Evolutionary conservation across 1,139 yeast species (phyloP).

Genomic region (Martiniozyma asiatica): DNA sequence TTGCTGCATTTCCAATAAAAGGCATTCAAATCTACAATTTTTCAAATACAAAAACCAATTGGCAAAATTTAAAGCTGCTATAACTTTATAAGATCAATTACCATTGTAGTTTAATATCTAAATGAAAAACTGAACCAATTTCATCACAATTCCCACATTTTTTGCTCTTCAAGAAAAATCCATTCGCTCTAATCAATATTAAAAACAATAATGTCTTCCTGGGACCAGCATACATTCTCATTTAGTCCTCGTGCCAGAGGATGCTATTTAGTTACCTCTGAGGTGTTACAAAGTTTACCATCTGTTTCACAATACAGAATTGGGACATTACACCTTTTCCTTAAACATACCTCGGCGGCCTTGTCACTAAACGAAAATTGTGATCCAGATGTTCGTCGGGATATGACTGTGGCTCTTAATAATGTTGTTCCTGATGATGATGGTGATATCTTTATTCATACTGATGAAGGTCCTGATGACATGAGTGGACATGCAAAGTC

Average conservation of each 20-base stretch:
- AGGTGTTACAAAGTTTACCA: constrained; percentile 43
- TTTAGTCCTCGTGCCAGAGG: constrained; percentile 54
- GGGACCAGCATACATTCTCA: constrained; percentile 48
- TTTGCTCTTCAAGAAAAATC: no score
- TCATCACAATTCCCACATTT: no score
- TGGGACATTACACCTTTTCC: constrained; percentile 54
- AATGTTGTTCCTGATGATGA: constrained; percentile 60
- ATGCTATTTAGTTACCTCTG: constrained; percentile 59
- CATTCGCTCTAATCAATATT: no score
- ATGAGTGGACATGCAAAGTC: constrained; percentile 75
- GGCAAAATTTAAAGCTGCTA: no score
- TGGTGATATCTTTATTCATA: constrained; percentile 44
- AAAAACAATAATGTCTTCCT: constrained; percentile 18
- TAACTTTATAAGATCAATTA: no score
- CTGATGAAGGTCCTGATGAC: constrained; percentile 72
- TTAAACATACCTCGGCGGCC: constrained; percentile 74
- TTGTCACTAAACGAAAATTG: constrained; percentile 67
- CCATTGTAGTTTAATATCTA: no score
- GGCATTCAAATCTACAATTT: no score
- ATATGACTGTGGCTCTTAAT: constrained; percentile 52
- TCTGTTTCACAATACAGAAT: constrained; percentile 47
- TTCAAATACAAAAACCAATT: no score
- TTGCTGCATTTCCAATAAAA: no score
- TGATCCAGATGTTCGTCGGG: constrained; percentile 66
- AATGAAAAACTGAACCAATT: no score